Conservation (phyloP, 208 protist species). For the Leptomonas pyrrhocoris region DNA sequence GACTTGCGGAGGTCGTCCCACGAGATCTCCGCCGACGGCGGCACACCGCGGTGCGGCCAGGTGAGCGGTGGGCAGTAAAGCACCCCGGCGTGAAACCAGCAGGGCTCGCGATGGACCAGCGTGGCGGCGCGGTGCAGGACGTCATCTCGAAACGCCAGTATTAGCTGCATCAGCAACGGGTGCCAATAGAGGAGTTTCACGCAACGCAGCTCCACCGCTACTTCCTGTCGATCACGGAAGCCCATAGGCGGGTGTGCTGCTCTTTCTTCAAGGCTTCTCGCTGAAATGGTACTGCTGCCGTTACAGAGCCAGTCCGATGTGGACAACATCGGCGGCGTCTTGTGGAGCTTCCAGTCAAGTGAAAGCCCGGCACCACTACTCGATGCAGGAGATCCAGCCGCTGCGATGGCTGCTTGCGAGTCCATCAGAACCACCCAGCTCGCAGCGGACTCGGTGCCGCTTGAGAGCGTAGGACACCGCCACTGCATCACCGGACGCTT, state of each 20-base stretch:
- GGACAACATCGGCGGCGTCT: conserved; percentile 28
- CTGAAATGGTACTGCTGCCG: not conserved
- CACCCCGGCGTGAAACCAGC: conserved; percentile 25
- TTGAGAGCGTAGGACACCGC: not conserved
- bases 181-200: conserved; percentile 30
- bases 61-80: conserved; percentile 24
- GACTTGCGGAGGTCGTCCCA: conserved; percentile 28
- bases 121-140: conserved; percentile 19
- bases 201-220: conserved; percentile 10
- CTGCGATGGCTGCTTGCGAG: not conserved
- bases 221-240: conserved; percentile 25
- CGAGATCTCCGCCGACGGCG: not conserved
- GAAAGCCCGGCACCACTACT: not conserved
- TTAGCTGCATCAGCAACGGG: conserved; percentile 22
- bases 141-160: conserved; percentile 14
- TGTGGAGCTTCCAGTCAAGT: conserved; percentile 25
- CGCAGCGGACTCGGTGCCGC: not conserved
- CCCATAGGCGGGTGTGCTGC: not conserved
- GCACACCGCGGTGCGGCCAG: conserved; percentile 12
- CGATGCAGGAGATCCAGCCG: not conserved
- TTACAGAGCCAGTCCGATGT: conserved; percentile 23
- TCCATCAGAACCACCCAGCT: conserved; percentile 21
- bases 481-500: conserved; percentile 19
- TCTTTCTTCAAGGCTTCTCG: not conserved
- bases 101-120: conserved; percentile 23